Percentiles rank a stretch among this genome's conserved stretches.
phyloP scores from a whole-genome alignment of 768 basidiomycete genomes.

The Russula ochroleuca region DNA sequence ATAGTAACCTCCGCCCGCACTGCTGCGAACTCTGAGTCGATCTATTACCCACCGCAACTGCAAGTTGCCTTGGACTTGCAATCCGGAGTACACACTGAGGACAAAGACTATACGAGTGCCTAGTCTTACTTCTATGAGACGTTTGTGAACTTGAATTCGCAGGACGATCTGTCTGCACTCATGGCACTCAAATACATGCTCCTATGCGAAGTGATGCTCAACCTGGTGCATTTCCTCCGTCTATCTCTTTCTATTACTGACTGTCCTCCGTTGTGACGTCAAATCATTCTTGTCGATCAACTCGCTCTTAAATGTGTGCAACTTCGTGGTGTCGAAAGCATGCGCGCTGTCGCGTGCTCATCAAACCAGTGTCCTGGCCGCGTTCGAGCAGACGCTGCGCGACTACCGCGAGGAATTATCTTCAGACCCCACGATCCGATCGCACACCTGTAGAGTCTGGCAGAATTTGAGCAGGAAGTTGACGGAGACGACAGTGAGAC shows the following conservation, averaged over 20 bases:
- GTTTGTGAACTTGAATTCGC: slow-evolving; percentile 80
- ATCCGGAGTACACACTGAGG: slow-evolving; percentile 87
- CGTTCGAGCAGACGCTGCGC: slow-evolving; percentile 83
- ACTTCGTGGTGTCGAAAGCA: slow-evolving; percentile 85
- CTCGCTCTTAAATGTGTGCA: slow-evolving; percentile 85
- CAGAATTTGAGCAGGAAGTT: no score
- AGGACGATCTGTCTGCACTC: slow-evolving; percentile 64
- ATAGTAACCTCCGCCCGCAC: slow-evolving; percentile 87
- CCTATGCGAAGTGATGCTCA: slow-evolving; percentile 96
- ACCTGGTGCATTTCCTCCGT: slow-evolving; percentile 56
- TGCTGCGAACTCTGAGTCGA: slow-evolving; percentile 90
- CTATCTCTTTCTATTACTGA: not conserved
- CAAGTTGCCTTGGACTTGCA: slow-evolving; percentile 62
- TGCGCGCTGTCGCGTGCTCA: slow-evolving; percentile 96
- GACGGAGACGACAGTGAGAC: no score
- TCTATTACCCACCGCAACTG: slow-evolving; percentile 81
- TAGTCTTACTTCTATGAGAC: slow-evolving; percentile 98
- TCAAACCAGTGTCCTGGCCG: slow-evolving; percentile 80
- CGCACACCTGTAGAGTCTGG: no score
- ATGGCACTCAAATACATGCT: slow-evolving; percentile 96
- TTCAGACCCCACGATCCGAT: slow-evolving; percentile 91
- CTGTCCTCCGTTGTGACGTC: slow-evolving; percentile 51
- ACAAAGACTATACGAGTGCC: slow-evolving; percentile 95
- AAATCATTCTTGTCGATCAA: slow-evolving; percentile 77
- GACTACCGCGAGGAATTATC: slow-evolving; percentile 91